Evolutionary conservation across 1,139 yeast genomes (phyloP).

Genomic region (Hyphopichia pseudoburtonii): DNA sequence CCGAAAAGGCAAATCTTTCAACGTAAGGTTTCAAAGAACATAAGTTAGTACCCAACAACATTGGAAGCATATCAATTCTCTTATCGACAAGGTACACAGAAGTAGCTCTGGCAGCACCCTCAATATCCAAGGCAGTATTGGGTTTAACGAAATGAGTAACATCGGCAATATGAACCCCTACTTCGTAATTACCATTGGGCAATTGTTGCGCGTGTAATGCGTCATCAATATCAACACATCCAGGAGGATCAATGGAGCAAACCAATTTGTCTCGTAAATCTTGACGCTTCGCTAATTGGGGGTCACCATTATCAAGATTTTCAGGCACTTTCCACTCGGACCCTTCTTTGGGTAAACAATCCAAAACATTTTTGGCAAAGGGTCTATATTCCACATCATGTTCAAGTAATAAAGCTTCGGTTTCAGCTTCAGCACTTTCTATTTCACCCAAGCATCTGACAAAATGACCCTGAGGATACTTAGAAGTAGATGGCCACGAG

Average conservation of each 20-base stretch:
- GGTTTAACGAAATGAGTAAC: constrained; percentile 97
- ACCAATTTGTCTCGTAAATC: constrained; percentile 88
- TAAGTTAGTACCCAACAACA: constrained; percentile 90
- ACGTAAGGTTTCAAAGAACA: constrained; percentile 96
- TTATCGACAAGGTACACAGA: constrained; percentile 97
- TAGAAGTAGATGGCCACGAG: constrained; percentile 83
- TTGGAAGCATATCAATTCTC: constrained; percentile 98
- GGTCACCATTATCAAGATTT: constrained; percentile 47
- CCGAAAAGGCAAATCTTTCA: constrained; percentile 94
- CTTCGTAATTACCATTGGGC: constrained; percentile 93
- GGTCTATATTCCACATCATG: constrained; percentile 98
- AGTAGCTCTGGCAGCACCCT: constrained; percentile 97
- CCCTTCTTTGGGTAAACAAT: constrained; percentile 91
- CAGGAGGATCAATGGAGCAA: constrained; percentile 97
- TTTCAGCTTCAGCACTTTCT: constrained; percentile 93
- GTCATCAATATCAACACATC: constrained; percentile 98
- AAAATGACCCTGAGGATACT: constrained; percentile 93
- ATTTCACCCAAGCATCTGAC: constrained; percentile 86
- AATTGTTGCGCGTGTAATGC: constrained; percentile 85
- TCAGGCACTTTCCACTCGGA: constrained; percentile 89
- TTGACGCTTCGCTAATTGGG: constrained; percentile 61
- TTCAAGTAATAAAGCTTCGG: constrained; percentile 89
- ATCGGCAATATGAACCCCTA: constrained; percentile 99
- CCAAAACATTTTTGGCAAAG: constrained; percentile 87
- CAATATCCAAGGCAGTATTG: constrained; percentile 86